Base-by-base conservation (phyloP, 2,329 filamentous ascomycete species). In the Bipolaris oryzae region DNA sequence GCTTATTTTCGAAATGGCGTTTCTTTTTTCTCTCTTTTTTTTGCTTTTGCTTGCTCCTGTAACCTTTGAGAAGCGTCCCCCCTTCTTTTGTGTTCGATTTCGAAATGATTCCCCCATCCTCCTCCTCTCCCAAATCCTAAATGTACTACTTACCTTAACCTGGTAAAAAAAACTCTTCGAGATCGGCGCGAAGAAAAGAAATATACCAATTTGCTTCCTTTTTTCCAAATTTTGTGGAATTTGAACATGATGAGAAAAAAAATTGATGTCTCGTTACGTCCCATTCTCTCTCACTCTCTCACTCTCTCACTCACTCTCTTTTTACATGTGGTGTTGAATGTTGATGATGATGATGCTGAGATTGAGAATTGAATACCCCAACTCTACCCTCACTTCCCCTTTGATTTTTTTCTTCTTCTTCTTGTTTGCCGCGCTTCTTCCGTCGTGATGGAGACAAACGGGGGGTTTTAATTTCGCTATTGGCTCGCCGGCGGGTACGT, bases 191-290 rank as follows among this genome's bases (percentile, higher is more conserved):
- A 50, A 50, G 37, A 50, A 50, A 39, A 50, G 39, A 50, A 42
- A 50, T 50, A 50, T 50, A 50, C 48, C 48, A 50, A 50, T 50
- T 50, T 50, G 48, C 48, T 50, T 38, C n/a, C 25, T 33, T 50
- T 21, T 31, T 23, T 25, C 23, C 23, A 25, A 25, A 4, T 21
- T 41, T 11, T 33, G n/a, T n/a, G n/a, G 47, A 37, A 34, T 21
- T 10, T 28, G 9, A 28, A 28, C 7, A 28, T 7, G 23, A 25
- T 23, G 21, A 23, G 5, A 6, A 41, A 34, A 21, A 18, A 25
- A 31, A 10, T 31, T 10, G 25, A 28, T 7, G 25, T 28, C 25
- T 28, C 25, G 3, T 28, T 28, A 25, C 7, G 25, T n/a, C n/a
- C n/a, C n/a, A n/a, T n/a, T n/a, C n/a, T n/a, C n/a, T n/a, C n/a